Evolutionary conservation across 352 stramenopile genomes (phyloP).

Genomic region (Aphanomyces stellatus): DNA sequence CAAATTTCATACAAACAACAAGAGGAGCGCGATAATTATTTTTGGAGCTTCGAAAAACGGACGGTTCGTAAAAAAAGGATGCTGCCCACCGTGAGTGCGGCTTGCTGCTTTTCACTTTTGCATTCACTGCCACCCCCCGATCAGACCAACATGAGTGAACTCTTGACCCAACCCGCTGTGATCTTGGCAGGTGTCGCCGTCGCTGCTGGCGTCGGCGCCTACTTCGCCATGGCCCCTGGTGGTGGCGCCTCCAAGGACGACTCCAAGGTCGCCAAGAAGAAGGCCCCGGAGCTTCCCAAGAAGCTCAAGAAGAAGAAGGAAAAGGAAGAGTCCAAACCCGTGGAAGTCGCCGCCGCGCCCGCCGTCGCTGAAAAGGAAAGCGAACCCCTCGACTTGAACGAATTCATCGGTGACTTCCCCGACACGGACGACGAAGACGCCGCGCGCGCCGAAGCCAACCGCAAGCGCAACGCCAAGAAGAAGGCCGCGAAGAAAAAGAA

Average conservation of each 20-base stretch:
- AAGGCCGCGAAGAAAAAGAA: slow-evolving; percentile 41
- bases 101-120: slow-evolving; percentile 3
- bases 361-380: background rate
- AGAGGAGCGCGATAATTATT: background rate
- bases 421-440: slow-evolving; percentile 77
- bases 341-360: background rate
- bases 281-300: slow-evolving; percentile 13
- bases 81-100: too few relatives aligned
- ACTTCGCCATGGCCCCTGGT: slow-evolving; percentile 13
- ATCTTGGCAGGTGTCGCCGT: slow-evolving; percentile 8
- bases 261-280: slow-evolving; percentile 7
- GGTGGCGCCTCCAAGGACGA: background rate
- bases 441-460: slow-evolving; percentile 66
- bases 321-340: background rate
- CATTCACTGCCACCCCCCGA: background rate
- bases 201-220: slow-evolving; percentile 1
- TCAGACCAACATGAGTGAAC: background rate
- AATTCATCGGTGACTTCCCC: slow-evolving; percentile 37
- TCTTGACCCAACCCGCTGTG: slow-evolving; percentile 12
- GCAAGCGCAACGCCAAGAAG: slow-evolving; percentile 78
- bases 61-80: background rate
- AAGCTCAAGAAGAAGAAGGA: slow-evolving; percentile 20
- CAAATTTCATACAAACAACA: background rate
- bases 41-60: background rate
- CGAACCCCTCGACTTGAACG: slow-evolving; percentile 5